Base-by-base conservation (phyloP, 495 filamentous ascomycete genomes). In the Neurospora pannonica region DNA sequence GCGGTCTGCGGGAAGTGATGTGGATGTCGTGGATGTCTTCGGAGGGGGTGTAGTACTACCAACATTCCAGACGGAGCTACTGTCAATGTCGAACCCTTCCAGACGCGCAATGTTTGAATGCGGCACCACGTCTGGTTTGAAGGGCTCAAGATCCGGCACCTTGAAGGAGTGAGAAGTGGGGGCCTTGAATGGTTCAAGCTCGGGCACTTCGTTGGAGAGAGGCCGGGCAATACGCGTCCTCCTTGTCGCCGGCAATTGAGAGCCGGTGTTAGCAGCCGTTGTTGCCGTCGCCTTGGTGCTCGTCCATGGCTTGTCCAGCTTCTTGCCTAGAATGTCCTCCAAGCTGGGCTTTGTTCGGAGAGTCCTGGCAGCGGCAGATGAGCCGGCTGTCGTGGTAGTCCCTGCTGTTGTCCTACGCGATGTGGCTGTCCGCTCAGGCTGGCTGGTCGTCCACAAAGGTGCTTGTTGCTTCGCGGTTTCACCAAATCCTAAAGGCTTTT, bases 1-100 rank as follows among this genome's bases (percentile, higher is more conserved):
- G 40, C 91, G 86, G 15, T 92, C 90, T 2, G 88, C 83, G 4
- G 90, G 85, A 28, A 93, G 75, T 1, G 80, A 77, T n/a, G 85
- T 84, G 19, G 84, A 62, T 62, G 54, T 21, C 2, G 43, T 86
- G 70, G 76, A 83, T 4, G 82, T 76, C 70, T 83, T 84, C 21
- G 42, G 54, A 62, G 54, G 28, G 28, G 54, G 54, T 62, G 54
- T 62, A 34, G 24, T 62, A 2, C 54, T 62, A 17, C 28, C 71
- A 5, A 75, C 77, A 11, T 74, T 75, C 79, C 79, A 80, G 40
- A 78, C 71, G 31, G 71, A 77, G 69, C 77, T 80, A 69, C 48
- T 78, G 69, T 81, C 79, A 24, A 71, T 74, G 70, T 81, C 77
- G 21, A 76, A 74, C 19, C 76, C 81, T 46, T 82, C 83, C 38